Evolutionary conservation across 371 early-diverging fungal species (phyloP).

Genomic region (Rhizopus microsporus): DNA sequence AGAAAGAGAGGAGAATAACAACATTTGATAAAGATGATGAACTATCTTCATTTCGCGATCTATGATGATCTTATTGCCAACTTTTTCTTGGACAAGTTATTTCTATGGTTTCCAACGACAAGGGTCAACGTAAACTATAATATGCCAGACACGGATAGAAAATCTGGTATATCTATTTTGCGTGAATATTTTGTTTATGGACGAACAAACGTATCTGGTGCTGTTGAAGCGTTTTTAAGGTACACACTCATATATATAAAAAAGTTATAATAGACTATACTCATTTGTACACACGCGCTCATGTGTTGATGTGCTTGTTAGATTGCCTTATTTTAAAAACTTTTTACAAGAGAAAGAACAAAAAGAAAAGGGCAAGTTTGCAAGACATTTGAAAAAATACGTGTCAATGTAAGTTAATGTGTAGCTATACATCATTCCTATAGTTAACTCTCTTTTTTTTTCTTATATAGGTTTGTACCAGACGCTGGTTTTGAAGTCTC

Average conservation of each 20-base stretch:
- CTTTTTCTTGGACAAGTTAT: neutral
- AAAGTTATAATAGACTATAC: slow-evolving; percentile 51
- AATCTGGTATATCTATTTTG: neutral
- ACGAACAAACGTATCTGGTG: slow-evolving; percentile 5
- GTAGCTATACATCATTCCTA: neutral
- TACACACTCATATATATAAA: neutral
- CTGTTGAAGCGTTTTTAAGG: slow-evolving; percentile 7
- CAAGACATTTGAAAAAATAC: slow-evolving; percentile 33
- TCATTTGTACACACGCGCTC: neutral
- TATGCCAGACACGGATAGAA: neutral
- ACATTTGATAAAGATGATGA: neutral
- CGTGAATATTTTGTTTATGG: neutral
- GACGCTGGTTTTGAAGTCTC: slow-evolving; percentile 77
- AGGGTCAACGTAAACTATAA: neutral
- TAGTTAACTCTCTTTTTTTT: slow-evolving; percentile 15
- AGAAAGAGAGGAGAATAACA: neutral
- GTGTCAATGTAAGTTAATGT: slow-evolving; percentile 34
- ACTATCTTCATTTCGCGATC: slow-evolving; percentile 1
- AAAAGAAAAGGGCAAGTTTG: slow-evolving; percentile 25
- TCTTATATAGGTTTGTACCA: slow-evolving; percentile 65
- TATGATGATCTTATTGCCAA: neutral
- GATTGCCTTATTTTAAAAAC: slow-evolving; percentile 29
- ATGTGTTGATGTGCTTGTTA: neutral
- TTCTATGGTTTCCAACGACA: neutral
- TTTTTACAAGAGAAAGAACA: slow-evolving; percentile 16